These are phyloP conservation scores for Sparassis latifolia DNA, from an alignment of 1,284 basidiomycete species.

Conservation along the genomic window DNA sequence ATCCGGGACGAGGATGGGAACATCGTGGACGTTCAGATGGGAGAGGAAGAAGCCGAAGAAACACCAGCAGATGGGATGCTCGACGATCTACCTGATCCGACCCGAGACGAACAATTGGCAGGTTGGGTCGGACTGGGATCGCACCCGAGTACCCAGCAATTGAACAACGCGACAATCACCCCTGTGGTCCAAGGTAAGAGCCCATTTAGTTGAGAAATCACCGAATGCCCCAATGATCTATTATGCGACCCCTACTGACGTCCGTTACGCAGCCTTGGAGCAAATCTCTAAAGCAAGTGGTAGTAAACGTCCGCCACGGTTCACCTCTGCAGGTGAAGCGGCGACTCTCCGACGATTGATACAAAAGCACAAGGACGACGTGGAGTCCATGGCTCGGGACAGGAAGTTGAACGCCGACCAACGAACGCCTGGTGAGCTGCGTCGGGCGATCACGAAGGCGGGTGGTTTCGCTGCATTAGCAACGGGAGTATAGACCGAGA, in stretches of 20 bases:
- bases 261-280: conserved; percentile 38
- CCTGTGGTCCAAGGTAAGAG: conserved; percentile 30
- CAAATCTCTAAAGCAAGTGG: conserved; percentile 34
- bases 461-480: conserved; percentile 30
- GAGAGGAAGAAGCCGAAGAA: conserved; percentile 40
- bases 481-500: conserved; percentile 4
- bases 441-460: conserved; percentile 50
- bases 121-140: conserved; percentile 27
- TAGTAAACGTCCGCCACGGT: conserved; percentile 42
- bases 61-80: conserved; percentile 18
- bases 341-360: conserved; percentile 67
- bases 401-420: conserved; percentile 79
- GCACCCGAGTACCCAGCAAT: conserved; percentile 13
- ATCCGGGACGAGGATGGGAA: conserved; percentile 80
- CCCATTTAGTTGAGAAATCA: conserved; percentile 5
- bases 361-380: conserved; percentile 66
- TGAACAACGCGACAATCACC: conserved; percentile 10
- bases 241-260: conserved; percentile 2
- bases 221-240: too few species aligned
- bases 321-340: conserved; percentile 66
- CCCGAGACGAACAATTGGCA: conserved; percentile 23
- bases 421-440: conserved; percentile 81
- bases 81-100: conserved; percentile 23
- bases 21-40: conserved; percentile 71
- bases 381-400: conserved; percentile 77